Percentiles rank a stretch among this genome's conserved stretches.
Evolutionary conservation across 208 protist species (phyloP).

Genomic region (Crithidia expoeki): DNA sequence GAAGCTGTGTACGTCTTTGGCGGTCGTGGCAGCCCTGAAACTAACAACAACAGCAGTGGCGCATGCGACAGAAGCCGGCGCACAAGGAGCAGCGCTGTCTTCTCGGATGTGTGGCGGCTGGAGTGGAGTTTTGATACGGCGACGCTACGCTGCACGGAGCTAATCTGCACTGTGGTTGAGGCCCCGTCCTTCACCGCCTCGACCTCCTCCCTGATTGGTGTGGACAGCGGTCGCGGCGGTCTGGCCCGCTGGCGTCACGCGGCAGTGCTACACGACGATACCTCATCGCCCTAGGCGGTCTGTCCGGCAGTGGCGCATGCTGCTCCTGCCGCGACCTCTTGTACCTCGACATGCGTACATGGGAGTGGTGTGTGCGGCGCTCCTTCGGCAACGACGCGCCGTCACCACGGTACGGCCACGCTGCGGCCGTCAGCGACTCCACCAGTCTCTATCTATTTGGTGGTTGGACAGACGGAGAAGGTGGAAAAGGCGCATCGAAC

Average conservation of each 20-base stretch:
- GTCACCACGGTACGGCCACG: constrained; percentile 64
- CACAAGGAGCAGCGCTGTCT: constrained; percentile 8
- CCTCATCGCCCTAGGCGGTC: constrained; percentile 64
- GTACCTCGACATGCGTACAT: constrained; percentile 50
- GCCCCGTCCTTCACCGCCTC: constrained; percentile 7
- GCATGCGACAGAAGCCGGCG: neutral
- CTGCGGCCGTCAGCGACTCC: constrained; percentile 28
- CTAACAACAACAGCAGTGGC: neutral
- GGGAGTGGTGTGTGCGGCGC: constrained; percentile 44
- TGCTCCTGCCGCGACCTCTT: constrained; percentile 44
- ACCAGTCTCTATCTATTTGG: constrained; percentile 49
- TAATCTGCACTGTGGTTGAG: constrained; percentile 23
- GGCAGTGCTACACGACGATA: constrained; percentile 60
- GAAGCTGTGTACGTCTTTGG: constrained; percentile 75
- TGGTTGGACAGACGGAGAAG: constrained; percentile 24
- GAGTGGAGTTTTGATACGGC: constrained; percentile 9
- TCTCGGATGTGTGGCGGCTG: constrained; percentile 47
- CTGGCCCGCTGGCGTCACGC: constrained; percentile 65
- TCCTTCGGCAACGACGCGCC: constrained; percentile 45
- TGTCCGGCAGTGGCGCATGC: constrained; percentile 25
- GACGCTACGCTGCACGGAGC: constrained; percentile 17
- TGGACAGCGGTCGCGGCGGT: neutral
- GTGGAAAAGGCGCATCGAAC: neutral
- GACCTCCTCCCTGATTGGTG: neutral
- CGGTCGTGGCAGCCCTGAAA: constrained; percentile 37